Evolutionary conservation across 148 eudicot species (phyloP).

Genomic region (Fagopyrum homotropicum): DNA sequence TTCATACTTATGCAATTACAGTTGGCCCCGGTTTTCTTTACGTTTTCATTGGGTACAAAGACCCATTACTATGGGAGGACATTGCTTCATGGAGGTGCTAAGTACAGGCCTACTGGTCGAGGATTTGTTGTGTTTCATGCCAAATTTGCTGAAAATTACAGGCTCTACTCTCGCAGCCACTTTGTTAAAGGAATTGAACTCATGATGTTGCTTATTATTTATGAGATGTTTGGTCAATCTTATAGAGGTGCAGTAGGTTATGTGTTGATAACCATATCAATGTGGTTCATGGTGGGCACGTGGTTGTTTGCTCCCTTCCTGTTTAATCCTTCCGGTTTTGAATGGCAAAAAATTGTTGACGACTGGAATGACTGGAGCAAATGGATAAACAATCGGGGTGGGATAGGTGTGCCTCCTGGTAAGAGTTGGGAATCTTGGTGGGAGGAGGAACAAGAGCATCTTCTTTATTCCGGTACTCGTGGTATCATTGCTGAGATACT

Average conservation of each 20-base stretch:
- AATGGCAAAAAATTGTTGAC: conserved; percentile 17
- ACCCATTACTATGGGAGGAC: conserved; percentile 18
- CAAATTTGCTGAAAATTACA: conserved; percentile 16
- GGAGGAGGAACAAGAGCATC: conserved; percentile 18
- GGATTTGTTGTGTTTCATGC: conserved; percentile 14
- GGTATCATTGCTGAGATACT: conserved; percentile 12
- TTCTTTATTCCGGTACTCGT: conserved; percentile 2
- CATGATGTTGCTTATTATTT: conserved; percentile 12
- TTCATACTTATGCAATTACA: conserved; percentile 17
- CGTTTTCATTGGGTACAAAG: conserved; percentile 15
- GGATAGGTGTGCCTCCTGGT: conserved; percentile 7
- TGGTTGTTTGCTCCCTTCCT: conserved; percentile 17
- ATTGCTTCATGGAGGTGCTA: conserved; percentile 19
- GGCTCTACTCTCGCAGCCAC: conserved; percentile 19
- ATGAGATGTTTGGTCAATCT: conserved; percentile 9
- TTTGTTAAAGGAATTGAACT: conserved; percentile 16
- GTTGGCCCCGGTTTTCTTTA: conserved; percentile 14
- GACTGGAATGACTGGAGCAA: conserved; percentile 16
- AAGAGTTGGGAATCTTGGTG: conserved; percentile 21
- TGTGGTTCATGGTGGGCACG: conserved; percentile 15
- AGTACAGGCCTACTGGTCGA: conserved; percentile 16
- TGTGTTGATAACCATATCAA: conserved; percentile 10
- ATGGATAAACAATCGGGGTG: conserved; percentile 15
- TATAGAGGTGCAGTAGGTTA: conserved; percentile 7
- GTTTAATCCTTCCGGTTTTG: conserved; percentile 19